These are phyloP conservation scores for Solanum boliviense DNA, from an alignment of 257 asterid species.

Conservation along the genomic window DNA sequence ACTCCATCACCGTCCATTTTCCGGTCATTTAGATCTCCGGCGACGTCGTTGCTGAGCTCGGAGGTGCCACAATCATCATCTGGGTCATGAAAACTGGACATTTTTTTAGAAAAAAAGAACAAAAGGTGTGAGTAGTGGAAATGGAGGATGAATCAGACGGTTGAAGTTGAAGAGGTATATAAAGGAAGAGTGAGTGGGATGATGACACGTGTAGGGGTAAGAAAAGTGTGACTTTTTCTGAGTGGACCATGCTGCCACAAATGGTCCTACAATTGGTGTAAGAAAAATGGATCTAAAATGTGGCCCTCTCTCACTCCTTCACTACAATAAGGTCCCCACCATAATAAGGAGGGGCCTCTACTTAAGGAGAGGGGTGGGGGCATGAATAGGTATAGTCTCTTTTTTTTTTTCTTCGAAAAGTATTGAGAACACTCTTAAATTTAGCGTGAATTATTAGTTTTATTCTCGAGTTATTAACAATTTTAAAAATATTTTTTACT, in stretches of 20 bases:
- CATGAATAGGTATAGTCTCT: not conserved
- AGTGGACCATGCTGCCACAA: not conserved
- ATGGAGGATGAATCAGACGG: not conserved
- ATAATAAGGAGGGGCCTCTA: not conserved
- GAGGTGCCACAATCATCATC: slow-evolving; percentile 1
- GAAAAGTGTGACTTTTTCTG: not conserved
- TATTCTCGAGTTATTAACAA: accelerated
- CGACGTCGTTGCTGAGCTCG: not conserved
- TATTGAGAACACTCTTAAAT: too few species aligned
- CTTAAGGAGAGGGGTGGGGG: not conserved
- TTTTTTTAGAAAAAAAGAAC: not conserved
- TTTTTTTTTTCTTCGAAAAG: too few species aligned
- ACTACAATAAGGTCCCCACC: not conserved
- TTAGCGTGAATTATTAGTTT: too few species aligned
- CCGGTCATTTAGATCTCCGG: not conserved
- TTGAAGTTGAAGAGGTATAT: not conserved
- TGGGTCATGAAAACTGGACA: not conserved
- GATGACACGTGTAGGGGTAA: not conserved
- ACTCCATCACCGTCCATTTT: not conserved
- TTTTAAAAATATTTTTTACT: too few species aligned
- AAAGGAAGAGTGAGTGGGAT: not conserved
- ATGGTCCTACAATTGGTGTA: slow-evolving; percentile 1
- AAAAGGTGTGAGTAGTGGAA: not conserved
- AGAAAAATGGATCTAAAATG: not conserved
- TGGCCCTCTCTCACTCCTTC: not conserved